A percentile compares a stretch with the other conserved stretches of the same genome.
Conservation (phyloP, 2,329 filamentous ascomycete genomes). For the Aulographum hederae region DNA sequence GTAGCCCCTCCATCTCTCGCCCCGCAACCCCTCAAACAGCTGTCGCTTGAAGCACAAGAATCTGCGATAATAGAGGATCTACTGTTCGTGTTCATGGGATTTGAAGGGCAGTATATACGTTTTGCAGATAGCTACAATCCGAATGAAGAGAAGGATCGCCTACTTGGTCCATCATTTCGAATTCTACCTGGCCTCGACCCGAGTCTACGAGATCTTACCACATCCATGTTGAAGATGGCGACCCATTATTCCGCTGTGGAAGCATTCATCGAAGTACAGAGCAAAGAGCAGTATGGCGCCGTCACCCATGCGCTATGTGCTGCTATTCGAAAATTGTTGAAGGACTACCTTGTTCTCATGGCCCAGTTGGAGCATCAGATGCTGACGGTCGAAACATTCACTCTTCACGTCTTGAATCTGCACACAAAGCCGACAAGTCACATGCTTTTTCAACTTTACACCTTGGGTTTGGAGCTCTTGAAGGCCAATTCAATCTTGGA, state of each 20-base stretch:
- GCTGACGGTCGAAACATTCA: constrained; percentile 74
- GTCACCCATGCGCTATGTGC: constrained; percentile 94
- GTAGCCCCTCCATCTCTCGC: constrained; percentile 52
- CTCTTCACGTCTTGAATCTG: constrained; percentile 79
- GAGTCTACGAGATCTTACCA: constrained; percentile 71
- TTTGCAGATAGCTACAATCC: constrained; percentile 73
- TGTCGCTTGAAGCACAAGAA: constrained; percentile 71
- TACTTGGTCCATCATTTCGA: constrained; percentile 66
- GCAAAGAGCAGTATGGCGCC: constrained; percentile 76
- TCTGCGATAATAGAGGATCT: constrained; percentile 75
- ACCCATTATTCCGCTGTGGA: constrained; percentile 85
- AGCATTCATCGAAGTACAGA: constrained; percentile 86
- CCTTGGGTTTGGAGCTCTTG: constrained; percentile 57
- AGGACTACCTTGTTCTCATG: constrained; percentile 85
- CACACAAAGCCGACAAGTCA: constrained; percentile 81
- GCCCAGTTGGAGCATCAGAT: constrained; percentile 89
- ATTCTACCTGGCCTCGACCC: constrained; percentile 75
- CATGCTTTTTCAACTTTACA: constrained; percentile 81
- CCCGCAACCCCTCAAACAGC: constrained; percentile 46
- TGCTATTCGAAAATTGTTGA: constrained; percentile 76
- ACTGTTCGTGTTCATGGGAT: constrained; percentile 92
- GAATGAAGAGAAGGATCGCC: constrained; percentile 64
- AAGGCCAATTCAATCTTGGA: constrained; percentile 78
- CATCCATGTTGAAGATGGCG: constrained; percentile 82
- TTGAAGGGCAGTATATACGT: constrained; percentile 92